Percentiles rank a stretch among this genome's conserved stretches.
These are phyloP conservation scores for Nemania sp. DNA, from an alignment of 2,329 filamentous ascomycete genomes.

Conservation along the genomic window DNA sequence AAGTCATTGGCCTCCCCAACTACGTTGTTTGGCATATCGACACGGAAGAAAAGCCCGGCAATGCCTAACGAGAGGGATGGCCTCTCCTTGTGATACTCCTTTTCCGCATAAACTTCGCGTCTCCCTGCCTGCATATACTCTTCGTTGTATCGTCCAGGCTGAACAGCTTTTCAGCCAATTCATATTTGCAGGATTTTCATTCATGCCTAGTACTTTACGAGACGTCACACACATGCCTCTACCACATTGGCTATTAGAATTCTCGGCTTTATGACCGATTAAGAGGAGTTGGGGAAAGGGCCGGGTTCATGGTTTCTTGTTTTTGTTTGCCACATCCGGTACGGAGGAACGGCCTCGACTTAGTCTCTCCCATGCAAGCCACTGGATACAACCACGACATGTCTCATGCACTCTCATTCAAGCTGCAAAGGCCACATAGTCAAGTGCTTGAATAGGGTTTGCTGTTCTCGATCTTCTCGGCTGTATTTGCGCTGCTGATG, in stretches of 20 bases:
- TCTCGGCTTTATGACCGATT: slow-evolving; percentile 32
- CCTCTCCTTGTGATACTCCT: slow-evolving; percentile 21
- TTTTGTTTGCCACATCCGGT: slow-evolving; percentile 24
- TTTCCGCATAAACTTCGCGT: slow-evolving; percentile 13
- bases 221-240: slow-evolving; percentile 35
- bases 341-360: slow-evolving; percentile 6
- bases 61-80: slow-evolving; percentile 51
- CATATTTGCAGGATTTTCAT: slow-evolving; percentile 34
- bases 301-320: slow-evolving; percentile 28
- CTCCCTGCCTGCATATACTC: slow-evolving; percentile 30
- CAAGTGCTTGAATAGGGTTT: slow-evolving; percentile 16
- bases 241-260: slow-evolving; percentile 32
- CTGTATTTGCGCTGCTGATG: slow-evolving; percentile 12
- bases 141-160: slow-evolving; percentile 34
- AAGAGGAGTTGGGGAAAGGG: slow-evolving; percentile 37
- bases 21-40: slow-evolving; percentile 99
- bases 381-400: slow-evolving; percentile 20
- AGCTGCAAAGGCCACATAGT: neutral
- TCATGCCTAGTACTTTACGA: slow-evolving; percentile 41
- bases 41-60: slow-evolving; percentile 91
- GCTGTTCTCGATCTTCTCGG: slow-evolving; percentile 4
- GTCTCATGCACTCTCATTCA: neutral
- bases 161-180: slow-evolving; percentile 30
- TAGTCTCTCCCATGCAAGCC: slow-evolving; percentile 18
- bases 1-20: slow-evolving; percentile 90